phyloP scores from a whole-genome alignment of 2,329 filamentous ascomycete genomes.

The Diplodia sapinea region DNA sequence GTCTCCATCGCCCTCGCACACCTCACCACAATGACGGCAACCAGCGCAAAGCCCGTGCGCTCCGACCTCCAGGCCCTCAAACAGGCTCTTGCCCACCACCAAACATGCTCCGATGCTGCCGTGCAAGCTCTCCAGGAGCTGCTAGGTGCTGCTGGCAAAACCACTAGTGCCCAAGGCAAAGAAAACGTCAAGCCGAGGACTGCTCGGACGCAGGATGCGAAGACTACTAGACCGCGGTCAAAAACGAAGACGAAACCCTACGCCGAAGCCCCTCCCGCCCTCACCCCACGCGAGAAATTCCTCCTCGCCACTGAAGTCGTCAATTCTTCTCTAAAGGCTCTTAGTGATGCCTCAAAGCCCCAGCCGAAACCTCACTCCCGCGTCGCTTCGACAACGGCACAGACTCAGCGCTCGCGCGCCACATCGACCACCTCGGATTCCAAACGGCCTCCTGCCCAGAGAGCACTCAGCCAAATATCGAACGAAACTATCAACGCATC shows the following conservation, averaged over 20 bases:
- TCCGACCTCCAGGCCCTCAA: slow-evolving; percentile 57
- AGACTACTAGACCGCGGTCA: slow-evolving; percentile 31
- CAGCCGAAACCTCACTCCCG: slow-evolving; percentile 35
- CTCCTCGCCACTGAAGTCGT: slow-evolving; percentile 74
- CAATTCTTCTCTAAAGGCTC: slow-evolving; percentile 71
- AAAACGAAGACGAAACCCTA: slow-evolving; percentile 20
- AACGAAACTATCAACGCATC: slow-evolving; percentile 58
- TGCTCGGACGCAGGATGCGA: slow-evolving; percentile 38
- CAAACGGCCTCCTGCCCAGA: slow-evolving; percentile 60
- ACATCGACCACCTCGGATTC: slow-evolving; percentile 35
- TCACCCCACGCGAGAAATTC: slow-evolving; percentile 66
- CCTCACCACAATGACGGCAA: slow-evolving; percentile 22
- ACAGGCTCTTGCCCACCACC: slow-evolving; percentile 53
- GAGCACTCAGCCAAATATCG: slow-evolving; percentile 65
- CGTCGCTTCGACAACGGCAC: slow-evolving; percentile 33
- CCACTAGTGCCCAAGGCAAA: slow-evolving; percentile 44
- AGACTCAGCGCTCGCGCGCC: slow-evolving; percentile 32
- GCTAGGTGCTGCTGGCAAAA: slow-evolving; percentile 46
- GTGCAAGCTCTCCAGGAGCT: slow-evolving; percentile 55
- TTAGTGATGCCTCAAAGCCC: slow-evolving; percentile 69
- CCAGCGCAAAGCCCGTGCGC: slow-evolving; percentile 42
- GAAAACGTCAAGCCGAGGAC: slow-evolving; percentile 37
- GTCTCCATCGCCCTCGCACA: not conserved
- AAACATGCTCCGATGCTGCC: slow-evolving; percentile 57
- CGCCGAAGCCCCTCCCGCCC: slow-evolving; percentile 38